A percentile compares a stretch with the other conserved stretches of the same genome.
These are phyloP conservation scores for Arachis monticola DNA, from an alignment of 331 rosid genomes.

Conservation along the genomic window DNA sequence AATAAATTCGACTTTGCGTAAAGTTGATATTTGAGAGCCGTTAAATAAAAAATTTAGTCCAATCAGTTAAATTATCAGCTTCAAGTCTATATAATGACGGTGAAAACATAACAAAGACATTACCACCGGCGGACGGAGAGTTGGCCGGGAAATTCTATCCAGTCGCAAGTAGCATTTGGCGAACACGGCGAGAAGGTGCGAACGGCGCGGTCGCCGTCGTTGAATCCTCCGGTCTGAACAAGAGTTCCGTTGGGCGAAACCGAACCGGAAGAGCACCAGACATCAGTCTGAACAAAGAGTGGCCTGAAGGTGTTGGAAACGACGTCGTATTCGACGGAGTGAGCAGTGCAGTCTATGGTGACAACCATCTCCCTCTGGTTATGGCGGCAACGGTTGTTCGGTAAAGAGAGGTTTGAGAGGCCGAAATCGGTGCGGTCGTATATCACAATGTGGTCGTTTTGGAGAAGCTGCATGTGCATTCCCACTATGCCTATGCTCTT, in stretches of 20 bases:
- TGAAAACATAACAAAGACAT: no score
- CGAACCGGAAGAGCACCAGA: conserved; percentile 90
- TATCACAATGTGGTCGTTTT: conserved; percentile 65
- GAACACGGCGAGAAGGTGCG: conserved; percentile 51
- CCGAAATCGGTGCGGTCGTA: conserved; percentile 94
- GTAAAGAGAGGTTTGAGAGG: conserved; percentile 60
- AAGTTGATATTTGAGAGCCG: no score
- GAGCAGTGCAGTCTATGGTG: conserved; percentile 79
- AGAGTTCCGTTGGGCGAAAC: conserved; percentile 55
- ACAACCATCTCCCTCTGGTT: conserved; percentile 46
- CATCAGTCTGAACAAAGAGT: conserved; percentile 56
- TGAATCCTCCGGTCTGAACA: conserved; percentile 78
- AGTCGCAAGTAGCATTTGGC: conserved; percentile 49
- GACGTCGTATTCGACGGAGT: conserved; percentile 73
- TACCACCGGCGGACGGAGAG: conserved; percentile 69
- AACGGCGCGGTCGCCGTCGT: conserved; percentile 59
- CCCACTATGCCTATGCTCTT: conserved; percentile 72
- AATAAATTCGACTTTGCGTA: no score
- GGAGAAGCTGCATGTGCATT: conserved; percentile 93
- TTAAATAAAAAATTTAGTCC: no score
- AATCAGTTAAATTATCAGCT: no score
- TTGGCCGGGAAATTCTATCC: conserved; percentile 52
- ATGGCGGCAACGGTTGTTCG: conserved; percentile 59
- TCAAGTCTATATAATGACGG: no score
- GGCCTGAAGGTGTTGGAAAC: conserved; percentile 61